Evolutionary conservation across 139 green algal genomes (phyloP), one percentile per base, ranked within the genome.

Genomic region (Volvox africanus): DNA sequence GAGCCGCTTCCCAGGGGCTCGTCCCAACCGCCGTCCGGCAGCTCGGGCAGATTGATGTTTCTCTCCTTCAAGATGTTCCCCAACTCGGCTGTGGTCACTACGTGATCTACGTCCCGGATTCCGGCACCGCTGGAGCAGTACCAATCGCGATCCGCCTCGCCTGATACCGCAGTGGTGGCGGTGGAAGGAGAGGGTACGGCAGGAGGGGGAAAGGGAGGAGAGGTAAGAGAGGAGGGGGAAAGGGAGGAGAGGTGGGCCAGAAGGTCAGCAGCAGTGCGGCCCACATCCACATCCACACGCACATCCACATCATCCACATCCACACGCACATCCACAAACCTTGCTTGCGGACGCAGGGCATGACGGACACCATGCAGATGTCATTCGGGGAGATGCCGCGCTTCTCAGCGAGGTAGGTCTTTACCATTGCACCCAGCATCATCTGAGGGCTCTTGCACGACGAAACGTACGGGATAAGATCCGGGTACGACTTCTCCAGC

Each of bases 341-440:
- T 89, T 97, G 95, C 92, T 97, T 97, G 78, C 93, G 90, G 62
- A 97, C 94, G 87, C 96, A 97, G 12, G 96, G 96, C 96, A 97
- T 97, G 30, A 97, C 28, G 24, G 86, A 94, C 17, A 94, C 90
- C 55, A 92, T 91, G 69, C 50, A 50, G 50, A 97, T 84, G 32
- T 96, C 90, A 13, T 80, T n/a, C 16, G 95, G 35, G 9, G 61
- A 44, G 24, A 92, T 73, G 67, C 86, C 69, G 20, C 88, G 73
- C 88, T 93, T 83, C 68, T 93, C 62, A 16, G 94, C 92, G 86
- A 95, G 95, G 91, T 95, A 96, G 62, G 92, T 93, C 89, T 97
- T 97, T 44, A 97, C 89, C 28, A 97, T 87, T 12, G 93, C 80
- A 28, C 95, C 95, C 76, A 97, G 37, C 94, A 97, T 97, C 93